Conservation (phyloP, 345 rosid species). For the Limnanthes douglasii region DNA sequence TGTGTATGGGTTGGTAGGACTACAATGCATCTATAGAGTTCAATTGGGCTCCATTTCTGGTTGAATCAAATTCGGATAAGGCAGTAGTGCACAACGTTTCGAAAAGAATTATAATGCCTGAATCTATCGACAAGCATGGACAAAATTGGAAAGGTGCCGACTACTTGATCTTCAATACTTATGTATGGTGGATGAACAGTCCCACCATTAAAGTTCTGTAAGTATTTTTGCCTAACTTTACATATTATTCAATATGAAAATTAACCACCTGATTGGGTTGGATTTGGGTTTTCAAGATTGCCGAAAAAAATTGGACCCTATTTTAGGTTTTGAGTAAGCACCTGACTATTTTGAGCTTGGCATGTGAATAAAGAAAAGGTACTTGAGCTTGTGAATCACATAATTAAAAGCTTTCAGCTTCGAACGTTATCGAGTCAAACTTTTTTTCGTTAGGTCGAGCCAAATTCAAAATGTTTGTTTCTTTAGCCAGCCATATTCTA, state of each 20-base stretch:
- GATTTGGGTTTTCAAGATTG: no score
- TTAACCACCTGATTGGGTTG: no score
- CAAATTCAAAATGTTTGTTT: no score
- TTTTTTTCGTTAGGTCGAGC: no score
- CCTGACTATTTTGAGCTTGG: no score
- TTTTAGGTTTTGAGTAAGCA: no score
- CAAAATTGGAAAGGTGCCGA: slow-evolving; percentile 75
- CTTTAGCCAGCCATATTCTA: no score
- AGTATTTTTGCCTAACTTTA: slow-evolving; percentile 10
- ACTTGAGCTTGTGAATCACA: no score
- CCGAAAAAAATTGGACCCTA: no score
- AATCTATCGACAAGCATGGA: slow-evolving; percentile 72
- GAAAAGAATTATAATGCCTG: slow-evolving; percentile 73
- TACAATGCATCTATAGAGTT: slow-evolving; percentile 90
- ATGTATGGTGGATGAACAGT: slow-evolving; percentile 99
- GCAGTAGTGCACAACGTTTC: slow-evolving; percentile 54
- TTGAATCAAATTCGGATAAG: slow-evolving; percentile 86
- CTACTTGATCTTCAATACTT: slow-evolving; percentile 76
- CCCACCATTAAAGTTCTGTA: slow-evolving; percentile 63
- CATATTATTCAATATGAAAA: background rate
- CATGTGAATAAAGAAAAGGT: no score
- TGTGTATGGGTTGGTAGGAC: slow-evolving; percentile 52
- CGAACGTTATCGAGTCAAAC: no score
- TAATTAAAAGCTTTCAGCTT: no score
- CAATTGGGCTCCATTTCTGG: slow-evolving; percentile 95